Evolutionary conservation across 2,329 filamentous ascomycete species (phyloP), one percentile per base, ranked within the genome.

Genomic region (Colletotrichum trifolii): DNA sequence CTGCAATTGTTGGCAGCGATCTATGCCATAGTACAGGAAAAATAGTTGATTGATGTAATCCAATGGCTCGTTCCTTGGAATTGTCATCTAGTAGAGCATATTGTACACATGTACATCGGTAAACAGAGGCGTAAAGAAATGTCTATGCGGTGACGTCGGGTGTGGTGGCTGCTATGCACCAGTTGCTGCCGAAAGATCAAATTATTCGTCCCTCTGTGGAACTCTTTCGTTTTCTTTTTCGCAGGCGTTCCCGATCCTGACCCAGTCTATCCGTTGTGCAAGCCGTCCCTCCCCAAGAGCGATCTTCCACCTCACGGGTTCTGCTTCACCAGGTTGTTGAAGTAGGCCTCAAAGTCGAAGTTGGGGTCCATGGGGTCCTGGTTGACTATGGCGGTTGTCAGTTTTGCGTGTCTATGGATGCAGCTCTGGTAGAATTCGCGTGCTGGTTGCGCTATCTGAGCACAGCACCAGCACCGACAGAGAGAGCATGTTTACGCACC

Each of bases 291-390:
- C 70, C 70, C 71, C 72, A 70, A 70, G 61, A 54, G 49, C 57
- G 48, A 69, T 67, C 57, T 48, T 53, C 68, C 61, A 54, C 35
- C 68, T 78, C 82, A 87, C 72, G 83, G 77, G 74, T 79, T 85
- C 75, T 85, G 78, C 76, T 83, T 79, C 70, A 79, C 72, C 72
- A 93, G 81, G 73, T 87, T 84, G 74, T 88, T 86, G 78, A 97
- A 81, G 79, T 88, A 93, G 72, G 91, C 89, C 85, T 98, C 95
- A 72, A 98, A 85, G 78, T 99, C 94, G 83, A 98, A 98, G 76
- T 94, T 93, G 76, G 94, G 89, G 83, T 96, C 89, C 76, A 90
- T 88, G 67, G 91, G 91, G 81, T 98, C 90, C 76, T 88, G 84
- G 78, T 90, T 86, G 70, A 90, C 89, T 92, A 74, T 71, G 69